These are phyloP conservation scores for Truncatella angustata DNA, from an alignment of 2,329 filamentous ascomycete species.

Conservation along the genomic window DNA sequence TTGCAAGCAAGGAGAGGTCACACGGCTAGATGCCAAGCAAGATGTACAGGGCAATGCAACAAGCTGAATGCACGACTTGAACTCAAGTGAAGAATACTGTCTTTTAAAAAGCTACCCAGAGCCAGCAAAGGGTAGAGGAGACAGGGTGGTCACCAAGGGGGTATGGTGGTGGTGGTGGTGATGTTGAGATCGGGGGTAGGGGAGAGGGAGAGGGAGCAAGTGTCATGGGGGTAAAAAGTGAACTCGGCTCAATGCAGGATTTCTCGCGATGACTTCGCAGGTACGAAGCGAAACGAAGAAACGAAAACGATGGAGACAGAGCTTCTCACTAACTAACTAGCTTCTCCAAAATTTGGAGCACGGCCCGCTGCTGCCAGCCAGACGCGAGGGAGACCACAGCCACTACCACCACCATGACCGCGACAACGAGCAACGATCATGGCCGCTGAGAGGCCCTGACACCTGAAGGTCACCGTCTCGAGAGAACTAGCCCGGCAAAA, in stretches of 20 bases:
- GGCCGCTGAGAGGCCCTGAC: too few species aligned
- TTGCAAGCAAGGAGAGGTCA: slow-evolving; percentile 7
- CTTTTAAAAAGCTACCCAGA: not conserved
- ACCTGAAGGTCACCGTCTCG: not conserved
- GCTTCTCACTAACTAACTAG: too few species aligned
- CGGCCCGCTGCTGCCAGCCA: not conserved
- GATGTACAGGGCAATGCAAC: slow-evolving; percentile 8
- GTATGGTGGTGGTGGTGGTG: not conserved
- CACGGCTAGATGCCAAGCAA: slow-evolving; percentile 14
- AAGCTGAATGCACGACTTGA: not conserved
- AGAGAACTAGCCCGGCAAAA: slow-evolving; percentile 1
- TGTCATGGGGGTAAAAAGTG: not conserved
- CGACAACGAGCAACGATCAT: too few species aligned
- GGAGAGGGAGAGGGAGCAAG: not conserved
- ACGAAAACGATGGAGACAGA: not conserved
- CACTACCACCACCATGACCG: too few species aligned
- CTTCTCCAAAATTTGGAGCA: not conserved
- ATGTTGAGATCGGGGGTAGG: not conserved
- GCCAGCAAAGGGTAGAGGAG: not conserved
- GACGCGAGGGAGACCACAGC: too few species aligned
- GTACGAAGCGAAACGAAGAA: not conserved
- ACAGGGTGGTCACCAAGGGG: not conserved
- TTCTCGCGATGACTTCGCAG: slow-evolving; percentile 5
- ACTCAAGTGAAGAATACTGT: not conserved
- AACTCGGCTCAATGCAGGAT: slow-evolving; percentile 2